Percentiles rank a stretch among this genome's conserved stretches.
phyloP scores from a whole-genome alignment of 768 basidiomycete genomes.

The Ramaria sp. region DNA sequence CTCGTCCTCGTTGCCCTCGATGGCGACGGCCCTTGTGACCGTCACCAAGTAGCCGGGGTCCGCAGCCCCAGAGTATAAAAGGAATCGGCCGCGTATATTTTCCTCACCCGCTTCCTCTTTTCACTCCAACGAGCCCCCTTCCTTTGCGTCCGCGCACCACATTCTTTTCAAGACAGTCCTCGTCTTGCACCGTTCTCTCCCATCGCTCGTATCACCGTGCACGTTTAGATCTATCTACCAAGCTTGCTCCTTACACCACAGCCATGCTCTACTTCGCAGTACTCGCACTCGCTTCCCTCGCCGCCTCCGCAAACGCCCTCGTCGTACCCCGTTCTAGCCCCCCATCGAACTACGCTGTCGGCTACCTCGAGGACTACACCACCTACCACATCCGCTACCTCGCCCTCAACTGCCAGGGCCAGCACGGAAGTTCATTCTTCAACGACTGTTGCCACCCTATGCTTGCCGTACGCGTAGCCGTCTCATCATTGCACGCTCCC shows the following conservation, averaged over 20 bases:
- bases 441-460: slow-evolving; percentile 62
- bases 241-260: slow-evolving; percentile 17
- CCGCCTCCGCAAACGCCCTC: slow-evolving; percentile 28
- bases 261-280: slow-evolving; percentile 21
- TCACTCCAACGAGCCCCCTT: background rate
- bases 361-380: slow-evolving; percentile 42
- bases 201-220: background rate
- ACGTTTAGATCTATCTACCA: slow-evolving; percentile 9
- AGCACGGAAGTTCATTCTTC: slow-evolving; percentile 41
- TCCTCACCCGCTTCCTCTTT: slow-evolving; percentile 2
- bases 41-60: background rate
- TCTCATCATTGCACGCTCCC: slow-evolving; percentile 2
- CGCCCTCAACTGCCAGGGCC: slow-evolving; percentile 35
- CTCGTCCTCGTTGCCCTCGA: background rate
- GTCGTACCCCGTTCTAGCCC: slow-evolving; percentile 25
- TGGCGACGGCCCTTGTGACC: background rate
- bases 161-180: background rate
- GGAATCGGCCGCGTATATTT: background rate
- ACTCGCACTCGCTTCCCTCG: slow-evolving; percentile 13
- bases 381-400: slow-evolving; percentile 54
- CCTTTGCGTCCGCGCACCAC: background rate
- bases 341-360: slow-evolving; percentile 32
- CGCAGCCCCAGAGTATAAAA: background rate
- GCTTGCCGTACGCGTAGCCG: slow-evolving; percentile 30
- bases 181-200: background rate